phyloP scores from a whole-genome alignment of 176 grass and related monocot genomes.

The Chloris gayana region DNA sequence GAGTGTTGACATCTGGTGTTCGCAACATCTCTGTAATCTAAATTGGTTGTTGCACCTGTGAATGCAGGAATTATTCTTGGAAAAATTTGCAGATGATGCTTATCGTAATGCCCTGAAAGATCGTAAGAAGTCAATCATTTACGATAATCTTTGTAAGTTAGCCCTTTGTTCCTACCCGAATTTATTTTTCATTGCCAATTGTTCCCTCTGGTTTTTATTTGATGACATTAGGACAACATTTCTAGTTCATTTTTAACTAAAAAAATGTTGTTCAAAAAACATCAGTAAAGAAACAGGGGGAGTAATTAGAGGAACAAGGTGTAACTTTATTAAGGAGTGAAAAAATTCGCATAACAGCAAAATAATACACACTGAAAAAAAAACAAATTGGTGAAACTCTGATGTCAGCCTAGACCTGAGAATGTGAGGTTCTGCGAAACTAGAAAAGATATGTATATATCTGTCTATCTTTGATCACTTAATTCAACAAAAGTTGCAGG shows the following conservation, averaged over 20 bases:
- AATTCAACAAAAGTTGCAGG: too few species aligned
- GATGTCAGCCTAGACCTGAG: neutral
- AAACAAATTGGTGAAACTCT: neutral
- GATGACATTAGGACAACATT: too few species aligned
- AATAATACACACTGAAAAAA: neutral
- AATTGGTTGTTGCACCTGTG: constrained; percentile 20
- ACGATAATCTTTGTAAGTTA: constrained; percentile 76
- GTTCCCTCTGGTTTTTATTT: neutral
- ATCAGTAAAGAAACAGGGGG: neutral
- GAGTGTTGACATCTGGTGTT: neutral
- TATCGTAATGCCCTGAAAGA: constrained; percentile 55
- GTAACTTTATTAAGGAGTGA: neutral
- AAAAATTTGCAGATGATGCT: constrained; percentile 66
- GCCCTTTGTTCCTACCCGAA: neutral
- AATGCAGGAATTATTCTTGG: constrained; percentile 85
- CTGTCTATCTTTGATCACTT: too few species aligned
- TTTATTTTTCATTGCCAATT: constrained; percentile 11
- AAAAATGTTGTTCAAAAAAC: too few species aligned
- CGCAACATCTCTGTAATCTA: neutral
- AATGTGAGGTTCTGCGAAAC: neutral
- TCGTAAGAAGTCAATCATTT: constrained; percentile 70
- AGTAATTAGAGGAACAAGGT: neutral
- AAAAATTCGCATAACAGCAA: neutral
- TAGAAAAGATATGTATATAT: neutral
- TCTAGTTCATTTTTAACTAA: too few species aligned